phyloP scores from a whole-genome alignment of 305 asterid species.

The Solanum chacoense region DNA sequence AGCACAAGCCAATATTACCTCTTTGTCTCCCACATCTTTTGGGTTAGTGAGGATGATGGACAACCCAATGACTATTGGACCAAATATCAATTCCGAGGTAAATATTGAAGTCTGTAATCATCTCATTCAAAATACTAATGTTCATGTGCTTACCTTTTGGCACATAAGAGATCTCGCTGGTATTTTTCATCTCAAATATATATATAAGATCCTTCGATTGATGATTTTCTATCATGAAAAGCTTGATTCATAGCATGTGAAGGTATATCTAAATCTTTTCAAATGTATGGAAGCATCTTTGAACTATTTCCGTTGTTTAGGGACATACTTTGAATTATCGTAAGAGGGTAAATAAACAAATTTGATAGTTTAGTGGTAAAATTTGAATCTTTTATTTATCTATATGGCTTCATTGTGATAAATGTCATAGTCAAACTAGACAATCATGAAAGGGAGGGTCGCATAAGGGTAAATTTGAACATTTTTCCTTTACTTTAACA shows the following conservation, averaged over 20 bases:
- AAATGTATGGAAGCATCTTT: background rate
- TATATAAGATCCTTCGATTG: background rate
- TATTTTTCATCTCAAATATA: background rate
- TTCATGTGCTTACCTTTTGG: background rate
- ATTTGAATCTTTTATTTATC: background rate
- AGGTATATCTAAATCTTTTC: background rate
- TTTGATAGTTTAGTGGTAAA: background rate
- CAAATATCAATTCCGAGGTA: background rate
- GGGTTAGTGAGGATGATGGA: conserved; percentile 7
- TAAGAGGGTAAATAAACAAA: background rate
- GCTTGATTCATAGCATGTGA: too few relatives aligned
- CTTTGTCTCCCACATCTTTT: background rate
- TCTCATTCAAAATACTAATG: background rate
- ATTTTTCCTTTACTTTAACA: background rate
- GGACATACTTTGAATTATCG: background rate
- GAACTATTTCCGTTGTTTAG: background rate
- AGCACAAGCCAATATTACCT: background rate
- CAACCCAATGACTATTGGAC: conserved; percentile 5
- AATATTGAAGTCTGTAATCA: background rate
- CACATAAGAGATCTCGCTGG: background rate
- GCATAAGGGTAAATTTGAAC: background rate
- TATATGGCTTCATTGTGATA: background rate
- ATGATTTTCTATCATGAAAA: background rate
- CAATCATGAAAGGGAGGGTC: background rate
- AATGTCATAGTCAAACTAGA: background rate